Percentiles rank a stretch among this genome's conserved stretches.
Evolutionary conservation across 176 grass and related monocot genomes (phyloP).

Genomic region (Chrysopogon serrulatus): DNA sequence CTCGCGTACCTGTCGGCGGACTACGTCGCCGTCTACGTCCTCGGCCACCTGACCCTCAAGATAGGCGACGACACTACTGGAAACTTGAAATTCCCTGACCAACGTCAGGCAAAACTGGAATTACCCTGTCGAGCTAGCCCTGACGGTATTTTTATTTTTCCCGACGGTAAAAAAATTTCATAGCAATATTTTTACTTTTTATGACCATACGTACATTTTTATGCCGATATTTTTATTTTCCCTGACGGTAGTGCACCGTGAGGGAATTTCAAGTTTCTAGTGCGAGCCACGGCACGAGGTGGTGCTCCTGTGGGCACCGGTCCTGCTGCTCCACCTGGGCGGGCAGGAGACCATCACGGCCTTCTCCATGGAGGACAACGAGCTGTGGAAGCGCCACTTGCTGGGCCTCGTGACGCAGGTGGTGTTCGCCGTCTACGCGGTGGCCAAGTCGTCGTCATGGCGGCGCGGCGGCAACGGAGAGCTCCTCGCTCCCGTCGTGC

Average conservation of each 20-base stretch:
- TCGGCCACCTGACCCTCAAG: background rate
- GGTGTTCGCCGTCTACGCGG: background rate
- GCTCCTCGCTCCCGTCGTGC: background rate
- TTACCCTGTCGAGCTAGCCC: too few relatives aligned
- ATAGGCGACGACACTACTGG: too few relatives aligned
- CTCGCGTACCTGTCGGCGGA: background rate
- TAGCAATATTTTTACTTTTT: too few relatives aligned
- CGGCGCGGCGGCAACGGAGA: background rate
- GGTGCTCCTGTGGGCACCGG: background rate
- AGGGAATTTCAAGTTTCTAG: too few relatives aligned
- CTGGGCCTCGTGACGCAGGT: background rate
- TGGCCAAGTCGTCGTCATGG: background rate
- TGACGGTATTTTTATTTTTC: too few relatives aligned
- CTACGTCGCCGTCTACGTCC: background rate
- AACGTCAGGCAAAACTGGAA: too few relatives aligned
- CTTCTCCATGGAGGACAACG: background rate
- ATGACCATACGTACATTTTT: too few relatives aligned
- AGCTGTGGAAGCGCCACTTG: background rate
- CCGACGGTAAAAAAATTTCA: too few relatives aligned
- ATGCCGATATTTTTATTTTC: too few relatives aligned
- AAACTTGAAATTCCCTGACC: too few relatives aligned
- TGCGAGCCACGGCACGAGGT: background rate
- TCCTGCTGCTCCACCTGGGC: background rate
- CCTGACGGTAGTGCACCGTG: too few relatives aligned
- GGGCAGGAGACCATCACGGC: background rate